These are phyloP conservation scores for Camellia granthamiana DNA, from an alignment of 148 eudicot species.

Conservation along the genomic window DNA sequence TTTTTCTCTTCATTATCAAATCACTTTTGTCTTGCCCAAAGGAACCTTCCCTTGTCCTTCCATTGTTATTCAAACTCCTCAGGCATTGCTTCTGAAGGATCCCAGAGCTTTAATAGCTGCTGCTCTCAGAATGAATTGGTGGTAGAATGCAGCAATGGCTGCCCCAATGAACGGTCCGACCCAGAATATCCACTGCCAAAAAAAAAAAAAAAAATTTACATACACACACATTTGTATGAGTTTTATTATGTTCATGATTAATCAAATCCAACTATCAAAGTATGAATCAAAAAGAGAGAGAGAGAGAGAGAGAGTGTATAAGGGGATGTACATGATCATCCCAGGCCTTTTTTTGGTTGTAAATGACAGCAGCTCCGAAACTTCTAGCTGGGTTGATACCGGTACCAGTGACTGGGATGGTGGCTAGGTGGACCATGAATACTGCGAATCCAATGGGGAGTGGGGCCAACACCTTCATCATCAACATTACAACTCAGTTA, in stretches of 20 bases:
- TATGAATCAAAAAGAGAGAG: no score
- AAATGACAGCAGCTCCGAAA: constrained; percentile 76
- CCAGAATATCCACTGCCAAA: constrained; percentile 49
- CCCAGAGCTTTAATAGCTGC: constrained; percentile 56
- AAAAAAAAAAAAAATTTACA: not conserved
- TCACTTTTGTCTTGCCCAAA: not conserved
- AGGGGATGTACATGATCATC: constrained; percentile 51
- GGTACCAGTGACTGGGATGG: constrained; percentile 70
- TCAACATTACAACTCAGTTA: not conserved
- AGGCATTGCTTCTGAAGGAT: constrained; percentile 55
- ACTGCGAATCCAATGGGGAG: constrained; percentile 79
- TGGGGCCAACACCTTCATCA: constrained; percentile 65
- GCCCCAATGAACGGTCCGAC: constrained; percentile 61
- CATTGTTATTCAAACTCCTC: not conserved
- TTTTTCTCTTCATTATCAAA: constrained; percentile 4
- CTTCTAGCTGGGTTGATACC: constrained; percentile 90
- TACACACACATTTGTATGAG: not conserved
- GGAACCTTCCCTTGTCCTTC: not conserved
- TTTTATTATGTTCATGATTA: not conserved
- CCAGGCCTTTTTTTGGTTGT: constrained; percentile 58
- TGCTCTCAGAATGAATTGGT: constrained; percentile 49
- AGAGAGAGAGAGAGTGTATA: not conserved
- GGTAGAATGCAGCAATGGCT: constrained; percentile 46
- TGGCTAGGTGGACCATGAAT: constrained; percentile 78
- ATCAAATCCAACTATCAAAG: not conserved